phyloP scores from a whole-genome alignment of 306 rosid genomes.

The Datisca glomerata region DNA sequence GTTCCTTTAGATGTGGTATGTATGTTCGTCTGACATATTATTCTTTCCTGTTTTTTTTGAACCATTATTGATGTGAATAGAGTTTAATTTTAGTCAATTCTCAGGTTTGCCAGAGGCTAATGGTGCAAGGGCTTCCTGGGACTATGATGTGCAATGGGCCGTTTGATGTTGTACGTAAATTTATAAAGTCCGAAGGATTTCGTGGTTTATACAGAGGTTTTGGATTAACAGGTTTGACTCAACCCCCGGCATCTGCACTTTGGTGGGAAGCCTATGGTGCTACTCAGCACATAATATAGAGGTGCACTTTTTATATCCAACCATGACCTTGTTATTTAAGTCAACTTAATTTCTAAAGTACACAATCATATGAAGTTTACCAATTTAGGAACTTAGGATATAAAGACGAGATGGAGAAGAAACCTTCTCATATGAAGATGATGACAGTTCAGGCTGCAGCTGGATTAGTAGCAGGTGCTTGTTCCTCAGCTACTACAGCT shows the following conservation, averaged over 20 bases:
- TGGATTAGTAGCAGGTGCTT: conserved; percentile 79
- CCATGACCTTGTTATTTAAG: too few relatives aligned
- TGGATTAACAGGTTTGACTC: conserved; percentile 55
- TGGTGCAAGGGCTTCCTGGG: conserved; percentile 90
- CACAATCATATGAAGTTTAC: too few relatives aligned
- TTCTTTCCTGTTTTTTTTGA: too few relatives aligned
- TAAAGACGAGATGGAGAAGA: conserved; percentile 38
- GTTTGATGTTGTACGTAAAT: conserved; percentile 39
- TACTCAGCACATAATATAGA: conserved; percentile 81
- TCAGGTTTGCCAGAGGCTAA: conserved; percentile 75
- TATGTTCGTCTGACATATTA: too few relatives aligned
- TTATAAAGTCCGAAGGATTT: conserved; percentile 52
- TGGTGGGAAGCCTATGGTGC: conserved; percentile 96
- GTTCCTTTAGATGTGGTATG: conserved; percentile 86
- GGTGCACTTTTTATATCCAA: conserved; percentile 41
- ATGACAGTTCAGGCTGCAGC: conserved; percentile 74
- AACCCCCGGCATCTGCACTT: conserved; percentile 83
- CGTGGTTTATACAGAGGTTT: conserved; percentile 87
- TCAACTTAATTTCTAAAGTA: too few relatives aligned
- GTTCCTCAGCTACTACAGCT: conserved; percentile 65
- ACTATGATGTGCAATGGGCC: conserved; percentile 48
- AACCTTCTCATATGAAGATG: conserved; percentile 69
- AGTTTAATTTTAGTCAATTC: too few relatives aligned
- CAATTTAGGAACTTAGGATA: conserved; percentile 68
- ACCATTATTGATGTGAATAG: too few relatives aligned